Percentiles rank a stretch among this genome's conserved stretches.
Evolutionary conservation across 148 eudicot genomes (phyloP).

Genomic region (Dysphania ambrosioides): DNA sequence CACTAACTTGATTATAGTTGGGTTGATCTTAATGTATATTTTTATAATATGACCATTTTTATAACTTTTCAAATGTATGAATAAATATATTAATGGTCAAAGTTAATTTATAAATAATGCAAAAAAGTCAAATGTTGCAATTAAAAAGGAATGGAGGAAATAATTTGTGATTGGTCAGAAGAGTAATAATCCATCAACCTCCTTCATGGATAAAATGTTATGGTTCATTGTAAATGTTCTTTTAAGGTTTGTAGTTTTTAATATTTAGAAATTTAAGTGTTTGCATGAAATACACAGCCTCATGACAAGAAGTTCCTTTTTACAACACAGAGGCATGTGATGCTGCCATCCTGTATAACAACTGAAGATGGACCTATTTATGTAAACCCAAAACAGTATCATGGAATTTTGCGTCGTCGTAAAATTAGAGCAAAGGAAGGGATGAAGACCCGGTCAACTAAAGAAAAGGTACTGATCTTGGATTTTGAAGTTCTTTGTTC

Average conservation of each 20-base stretch:
- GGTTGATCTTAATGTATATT: no score
- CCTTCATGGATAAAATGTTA: no score
- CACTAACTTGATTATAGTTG: no score
- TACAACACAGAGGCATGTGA: constrained; percentile 51
- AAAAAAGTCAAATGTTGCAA: no score
- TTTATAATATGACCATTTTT: no score
- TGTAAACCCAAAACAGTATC: constrained; percentile 77
- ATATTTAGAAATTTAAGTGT: not conserved
- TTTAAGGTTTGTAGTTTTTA: not conserved
- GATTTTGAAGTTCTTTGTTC: not conserved
- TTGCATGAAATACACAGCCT: not conserved
- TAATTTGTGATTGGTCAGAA: no score
- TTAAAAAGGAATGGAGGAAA: no score
- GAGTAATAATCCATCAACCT: no score
- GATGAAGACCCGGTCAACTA: constrained; percentile 23
- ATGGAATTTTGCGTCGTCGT: constrained; percentile 75
- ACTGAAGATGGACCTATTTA: constrained; percentile 62
- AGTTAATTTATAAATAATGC: no score
- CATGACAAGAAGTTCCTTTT: not conserved
- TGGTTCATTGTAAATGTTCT: no score
- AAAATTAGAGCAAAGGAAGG: constrained; percentile 50
- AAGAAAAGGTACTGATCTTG: constrained; percentile 31
- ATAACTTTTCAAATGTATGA: no score
- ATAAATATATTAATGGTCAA: no score
- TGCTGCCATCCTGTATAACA: constrained; percentile 55